A percentile compares a stretch with the other conserved stretches of the same genome.
These are phyloP conservation scores for Mayamaea pseudoterrestris DNA, from an alignment of 108 stramenopile genomes.

Conservation along the genomic window DNA sequence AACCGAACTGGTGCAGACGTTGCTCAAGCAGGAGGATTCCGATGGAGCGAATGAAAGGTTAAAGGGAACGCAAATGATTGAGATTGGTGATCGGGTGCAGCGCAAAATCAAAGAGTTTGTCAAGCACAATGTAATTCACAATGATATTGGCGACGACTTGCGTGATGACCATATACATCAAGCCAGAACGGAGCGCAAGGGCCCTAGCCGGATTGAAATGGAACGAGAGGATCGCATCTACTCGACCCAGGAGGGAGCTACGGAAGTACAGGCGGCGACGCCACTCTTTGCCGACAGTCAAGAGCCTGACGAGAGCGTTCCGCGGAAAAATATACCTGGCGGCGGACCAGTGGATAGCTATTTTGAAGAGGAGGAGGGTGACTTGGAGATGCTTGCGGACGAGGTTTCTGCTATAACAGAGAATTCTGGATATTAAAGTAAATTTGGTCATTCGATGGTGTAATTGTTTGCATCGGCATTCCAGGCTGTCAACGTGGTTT, in stretches of 20 bases:
- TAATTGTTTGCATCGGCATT: background rate
- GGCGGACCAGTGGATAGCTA: background rate
- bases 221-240: background rate
- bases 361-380: too few relatives aligned
- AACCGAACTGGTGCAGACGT: constrained; percentile 22
- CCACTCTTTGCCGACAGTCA: background rate
- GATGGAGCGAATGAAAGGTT: constrained; percentile 6
- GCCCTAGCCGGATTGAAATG: constrained; percentile 3
- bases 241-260: too few relatives aligned
- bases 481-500: too few relatives aligned
- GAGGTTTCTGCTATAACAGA: constrained; percentile 38
- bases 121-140: background rate
- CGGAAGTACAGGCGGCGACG: background rate
- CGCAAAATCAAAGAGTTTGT: constrained; percentile 15
- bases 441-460: background rate
- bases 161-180: too few relatives aligned
- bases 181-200: too few relatives aligned
- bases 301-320: background rate
- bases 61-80: constrained; percentile 10
- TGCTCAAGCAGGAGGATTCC: constrained; percentile 28
- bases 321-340: background rate
- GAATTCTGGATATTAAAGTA: background rate
- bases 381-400: constrained; percentile 22
- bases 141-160: background rate
- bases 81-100: constrained; percentile 8